These are phyloP conservation scores for Fusarium acutatum DNA, from an alignment of 2,329 filamentous ascomycete genomes.

Conservation along the genomic window DNA sequence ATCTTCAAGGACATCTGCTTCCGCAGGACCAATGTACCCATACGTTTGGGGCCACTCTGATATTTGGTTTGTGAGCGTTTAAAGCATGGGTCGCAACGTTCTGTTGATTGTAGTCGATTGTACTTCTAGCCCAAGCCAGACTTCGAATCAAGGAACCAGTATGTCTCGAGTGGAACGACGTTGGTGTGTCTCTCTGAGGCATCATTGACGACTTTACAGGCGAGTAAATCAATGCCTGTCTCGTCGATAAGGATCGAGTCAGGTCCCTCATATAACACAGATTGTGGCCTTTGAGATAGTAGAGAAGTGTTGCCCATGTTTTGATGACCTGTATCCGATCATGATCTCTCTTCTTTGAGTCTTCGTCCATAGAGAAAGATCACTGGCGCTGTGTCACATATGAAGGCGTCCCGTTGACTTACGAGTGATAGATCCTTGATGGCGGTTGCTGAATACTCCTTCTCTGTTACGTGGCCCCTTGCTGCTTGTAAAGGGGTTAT, in stretches of 20 bases:
- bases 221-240: conserved; percentile 41
- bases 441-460: conserved; percentile 32
- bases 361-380: conserved; percentile 43
- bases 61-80: conserved; percentile 30
- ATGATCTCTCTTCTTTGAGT: conserved; percentile 32
- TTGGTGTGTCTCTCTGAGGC: conserved; percentile 42
- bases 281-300: conserved; percentile 42
- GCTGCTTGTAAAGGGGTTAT: conserved; percentile 44
- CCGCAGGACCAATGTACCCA: conserved; percentile 46
- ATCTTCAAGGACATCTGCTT: conserved; percentile 46
- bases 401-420: conserved; percentile 50
- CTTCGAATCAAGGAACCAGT: conserved; percentile 50
- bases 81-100: conserved; percentile 41
- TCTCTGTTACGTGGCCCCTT: conserved; percentile 11
- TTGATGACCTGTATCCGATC: conserved; percentile 43
- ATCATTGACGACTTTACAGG: conserved; percentile 38
- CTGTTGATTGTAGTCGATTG: conserved; percentile 46
- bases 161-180: conserved; percentile 42
- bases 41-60: conserved; percentile 42
- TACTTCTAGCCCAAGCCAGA: conserved; percentile 48
- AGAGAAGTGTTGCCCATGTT: conserved; percentile 43
- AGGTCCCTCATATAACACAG: conserved; percentile 47
- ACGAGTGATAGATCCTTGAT: conserved; percentile 49
- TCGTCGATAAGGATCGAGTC: conserved; percentile 31
- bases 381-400: conserved; percentile 36